A percentile compares a stretch with the other conserved stretches of the same genome.
Conservation (phyloP, 2,329 filamentous ascomycete genomes). For the Fusarium incarnatum region DNA sequence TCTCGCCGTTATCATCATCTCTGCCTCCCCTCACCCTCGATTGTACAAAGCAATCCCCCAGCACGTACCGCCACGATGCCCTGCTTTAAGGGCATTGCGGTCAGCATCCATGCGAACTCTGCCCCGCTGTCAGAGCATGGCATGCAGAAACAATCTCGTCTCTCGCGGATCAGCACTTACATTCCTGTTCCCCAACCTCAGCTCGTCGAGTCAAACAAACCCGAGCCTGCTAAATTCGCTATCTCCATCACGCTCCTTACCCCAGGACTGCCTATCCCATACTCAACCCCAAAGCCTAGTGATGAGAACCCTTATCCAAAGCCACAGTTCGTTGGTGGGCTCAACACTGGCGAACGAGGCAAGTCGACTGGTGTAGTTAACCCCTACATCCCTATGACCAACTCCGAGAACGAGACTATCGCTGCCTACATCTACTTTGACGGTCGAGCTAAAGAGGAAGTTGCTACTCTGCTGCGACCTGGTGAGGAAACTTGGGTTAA, state of each 20-base stretch:
- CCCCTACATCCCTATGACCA: conserved; percentile 92
- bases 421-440: conserved; percentile 99
- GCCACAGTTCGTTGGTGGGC: conserved; percentile 81
- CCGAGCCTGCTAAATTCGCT: conserved; percentile 94
- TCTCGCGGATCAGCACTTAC: conserved; percentile 94
- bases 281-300: conserved; percentile 87
- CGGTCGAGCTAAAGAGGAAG: conserved; percentile 93
- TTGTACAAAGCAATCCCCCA: conserved; percentile 25
- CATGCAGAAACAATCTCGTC: conserved; percentile 91
- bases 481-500: conserved; percentile 99
- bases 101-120: conserved; percentile 88
- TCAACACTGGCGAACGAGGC: conserved; percentile 64
- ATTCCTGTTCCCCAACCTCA: conserved; percentile 94
- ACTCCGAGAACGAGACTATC: conserved; percentile 94
- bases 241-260: conserved; percentile 97
- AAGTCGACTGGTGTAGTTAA: conserved; percentile 70
- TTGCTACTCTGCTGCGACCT: conserved; percentile 89
- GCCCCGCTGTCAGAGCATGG: conserved; percentile 91
- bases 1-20: conserved; percentile 26
- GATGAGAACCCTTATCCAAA: conserved; percentile 81
- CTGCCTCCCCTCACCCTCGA: conserved; percentile 35
- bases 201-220: conserved; percentile 75
- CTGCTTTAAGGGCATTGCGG: conserved; percentile 99
- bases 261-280: conserved; percentile 87
- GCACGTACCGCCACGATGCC: conserved; percentile 69